Evolutionary conservation across 495 filamentous ascomycete species (phyloP).

Genomic region (Sordaria brevicollis): DNA sequence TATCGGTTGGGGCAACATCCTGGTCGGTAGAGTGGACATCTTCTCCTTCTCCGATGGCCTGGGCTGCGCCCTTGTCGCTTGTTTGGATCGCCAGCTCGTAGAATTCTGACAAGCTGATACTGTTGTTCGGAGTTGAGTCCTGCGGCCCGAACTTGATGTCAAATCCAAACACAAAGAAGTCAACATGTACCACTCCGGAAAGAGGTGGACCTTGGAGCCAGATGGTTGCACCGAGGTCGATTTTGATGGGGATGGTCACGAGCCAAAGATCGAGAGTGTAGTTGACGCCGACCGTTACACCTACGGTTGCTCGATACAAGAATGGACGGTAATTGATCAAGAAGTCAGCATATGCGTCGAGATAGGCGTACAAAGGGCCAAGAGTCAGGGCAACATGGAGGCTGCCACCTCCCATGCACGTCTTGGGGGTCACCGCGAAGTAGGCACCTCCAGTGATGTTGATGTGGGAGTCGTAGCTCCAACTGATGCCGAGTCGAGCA

Average conservation of each 20-base stretch:
- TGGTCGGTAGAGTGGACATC: not conserved
- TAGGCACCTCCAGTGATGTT: conserved; percentile 21
- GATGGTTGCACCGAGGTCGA: conserved; percentile 28
- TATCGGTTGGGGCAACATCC: not conserved
- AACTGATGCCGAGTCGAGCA: conserved; percentile 33
- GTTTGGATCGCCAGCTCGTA: conserved; percentile 6
- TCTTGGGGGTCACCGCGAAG: conserved; percentile 43
- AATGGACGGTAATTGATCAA: conserved; percentile 44
- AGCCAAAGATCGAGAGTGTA: conserved; percentile 30
- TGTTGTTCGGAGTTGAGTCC: not conserved
- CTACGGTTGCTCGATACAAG: conserved; percentile 27
- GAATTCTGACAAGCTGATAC: not conserved
- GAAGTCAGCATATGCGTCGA: conserved; percentile 36
- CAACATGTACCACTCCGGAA: not conserved
- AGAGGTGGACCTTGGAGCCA: conserved; percentile 30
- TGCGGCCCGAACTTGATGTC: not conserved
- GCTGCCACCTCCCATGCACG: conserved; percentile 37
- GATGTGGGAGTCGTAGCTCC: conserved; percentile 8
- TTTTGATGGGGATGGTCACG: conserved; percentile 20
- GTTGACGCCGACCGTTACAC: conserved; percentile 28
- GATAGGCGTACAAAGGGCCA: conserved; percentile 28
- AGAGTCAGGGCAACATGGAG: conserved; percentile 19
- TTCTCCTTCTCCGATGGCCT: not conserved
- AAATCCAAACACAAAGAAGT: not conserved
- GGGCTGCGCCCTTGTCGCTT: conserved; percentile 6